Evolutionary conservation across 73 alveolate genomes (phyloP).

Genomic region (Durusdinium trenchii): DNA sequence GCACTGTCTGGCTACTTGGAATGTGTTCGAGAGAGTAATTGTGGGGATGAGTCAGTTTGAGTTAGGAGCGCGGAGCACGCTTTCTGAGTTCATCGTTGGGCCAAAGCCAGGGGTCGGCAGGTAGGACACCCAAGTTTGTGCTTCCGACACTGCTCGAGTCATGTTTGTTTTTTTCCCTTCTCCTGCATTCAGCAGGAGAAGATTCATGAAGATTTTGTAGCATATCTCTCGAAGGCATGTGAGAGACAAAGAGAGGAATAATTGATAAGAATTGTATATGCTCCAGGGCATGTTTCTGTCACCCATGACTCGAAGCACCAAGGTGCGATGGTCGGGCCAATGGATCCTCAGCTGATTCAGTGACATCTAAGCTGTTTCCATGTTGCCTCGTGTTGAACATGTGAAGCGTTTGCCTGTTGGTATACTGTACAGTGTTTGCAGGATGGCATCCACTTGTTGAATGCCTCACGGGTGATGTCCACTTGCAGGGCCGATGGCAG

Average conservation of each 20-base stretch:
- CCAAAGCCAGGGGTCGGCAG: not conserved
- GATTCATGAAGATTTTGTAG: not conserved
- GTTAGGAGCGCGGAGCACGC: not conserved
- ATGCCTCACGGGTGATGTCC: constrained; percentile 69
- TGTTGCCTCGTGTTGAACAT: no score
- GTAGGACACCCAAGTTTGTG: no score
- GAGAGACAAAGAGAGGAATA: not conserved
- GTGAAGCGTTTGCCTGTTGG: no score
- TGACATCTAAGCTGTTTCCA: not conserved
- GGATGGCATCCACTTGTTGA: constrained; percentile 77
- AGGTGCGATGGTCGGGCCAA: constrained; percentile 86
- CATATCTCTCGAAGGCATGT: not conserved
- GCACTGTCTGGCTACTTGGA: constrained; percentile 8
- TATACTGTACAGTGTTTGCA: not conserved
- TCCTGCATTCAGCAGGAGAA: not conserved
- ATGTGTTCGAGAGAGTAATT: not conserved
- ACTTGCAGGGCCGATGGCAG: constrained; percentile 76
- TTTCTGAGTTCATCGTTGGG: not conserved
- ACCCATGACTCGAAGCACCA: not conserved
- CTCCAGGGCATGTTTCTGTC: no score
- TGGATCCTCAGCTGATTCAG: constrained; percentile 28
- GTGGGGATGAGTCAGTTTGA: not conserved
- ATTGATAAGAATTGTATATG: no score
- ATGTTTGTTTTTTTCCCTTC: not conserved
- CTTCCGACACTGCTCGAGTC: not conserved